Percentiles rank a stretch among this genome's conserved stretches.
These are phyloP conservation scores for Suhomyces coccinellae DNA, from an alignment of 1,139 yeast genomes.

Conservation along the genomic window DNA sequence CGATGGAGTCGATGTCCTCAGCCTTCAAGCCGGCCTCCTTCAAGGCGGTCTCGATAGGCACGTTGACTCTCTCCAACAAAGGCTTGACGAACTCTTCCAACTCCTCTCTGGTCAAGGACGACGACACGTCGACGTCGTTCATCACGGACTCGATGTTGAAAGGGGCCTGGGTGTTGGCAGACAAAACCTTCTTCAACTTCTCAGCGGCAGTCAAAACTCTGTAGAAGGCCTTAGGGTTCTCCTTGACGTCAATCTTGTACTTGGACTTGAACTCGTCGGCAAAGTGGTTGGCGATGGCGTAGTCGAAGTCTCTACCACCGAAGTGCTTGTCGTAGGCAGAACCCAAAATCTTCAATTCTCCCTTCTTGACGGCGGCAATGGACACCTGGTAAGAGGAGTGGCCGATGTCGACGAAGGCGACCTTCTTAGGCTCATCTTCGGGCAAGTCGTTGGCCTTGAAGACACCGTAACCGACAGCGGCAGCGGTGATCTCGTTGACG, in stretches of 20 bases:
- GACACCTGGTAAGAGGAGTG: conserved; percentile 93
- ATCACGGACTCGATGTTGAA: conserved; percentile 93
- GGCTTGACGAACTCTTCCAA: conserved; percentile 89
- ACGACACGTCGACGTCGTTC: conserved; percentile 95
- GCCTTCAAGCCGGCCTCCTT: conserved; percentile 70
- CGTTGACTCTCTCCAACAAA: conserved; percentile 68
- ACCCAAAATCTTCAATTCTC: conserved; percentile 91
- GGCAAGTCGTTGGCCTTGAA: conserved; percentile 94
- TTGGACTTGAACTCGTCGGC: conserved; percentile 88
- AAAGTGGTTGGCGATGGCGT: conserved; percentile 90
- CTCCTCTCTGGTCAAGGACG: conserved; percentile 87
- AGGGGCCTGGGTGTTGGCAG: conserved; percentile 95
- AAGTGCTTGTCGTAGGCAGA: conserved; percentile 93
- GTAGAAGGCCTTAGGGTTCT: conserved; percentile 92
- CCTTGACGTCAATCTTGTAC: conserved; percentile 88
- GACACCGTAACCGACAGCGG: conserved; percentile 98
- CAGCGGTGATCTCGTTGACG: conserved; percentile 96
- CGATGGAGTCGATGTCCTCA: conserved; percentile 84
- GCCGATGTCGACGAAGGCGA: conserved; percentile 95
- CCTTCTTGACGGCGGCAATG: conserved; percentile 89
- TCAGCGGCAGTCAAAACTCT: conserved; percentile 92
- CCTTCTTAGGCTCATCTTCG: conserved; percentile 85
- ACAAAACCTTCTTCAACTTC: conserved; percentile 89
- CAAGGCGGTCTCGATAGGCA: conserved; percentile 81
- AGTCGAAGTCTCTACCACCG: conserved; percentile 97